Evolutionary conservation across 305 asterid species (phyloP).

Genomic region (Fraxinus angustifolia): DNA sequence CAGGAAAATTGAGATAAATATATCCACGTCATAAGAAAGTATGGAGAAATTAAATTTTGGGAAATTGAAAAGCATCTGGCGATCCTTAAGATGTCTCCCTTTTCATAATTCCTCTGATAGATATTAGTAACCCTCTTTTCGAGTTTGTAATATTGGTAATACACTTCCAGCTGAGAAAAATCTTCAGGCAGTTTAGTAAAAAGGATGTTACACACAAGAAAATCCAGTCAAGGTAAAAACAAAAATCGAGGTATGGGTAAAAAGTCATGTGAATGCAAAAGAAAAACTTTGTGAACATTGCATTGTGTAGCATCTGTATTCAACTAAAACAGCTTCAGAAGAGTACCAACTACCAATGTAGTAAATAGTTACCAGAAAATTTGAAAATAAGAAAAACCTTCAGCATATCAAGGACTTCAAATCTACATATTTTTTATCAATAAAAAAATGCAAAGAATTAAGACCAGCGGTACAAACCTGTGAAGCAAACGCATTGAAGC

Average conservation of each 20-base stretch:
- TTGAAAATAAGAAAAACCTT: neutral
- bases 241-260: neutral
- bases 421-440: neutral
- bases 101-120: slow-evolving; percentile 7
- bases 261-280: neutral
- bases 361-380: neutral
- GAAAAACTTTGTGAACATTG: neutral
- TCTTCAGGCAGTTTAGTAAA: neutral
- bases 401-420: slow-evolving; percentile 1
- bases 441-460: slow-evolving; percentile 8
- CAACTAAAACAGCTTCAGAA: neutral
- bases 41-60: neutral
- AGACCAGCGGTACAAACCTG: slow-evolving; percentile 54
- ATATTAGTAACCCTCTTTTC: neutral
- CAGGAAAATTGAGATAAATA: slow-evolving; percentile 5
- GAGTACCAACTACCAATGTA: neutral
- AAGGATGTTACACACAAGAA: neutral
- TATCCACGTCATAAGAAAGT: slow-evolving; percentile 2
- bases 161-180: slow-evolving; percentile 3
- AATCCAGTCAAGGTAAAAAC: neutral
- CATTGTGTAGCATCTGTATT: neutral
- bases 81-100: slow-evolving; percentile 8
- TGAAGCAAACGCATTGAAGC: slow-evolving; percentile 94
- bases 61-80: slow-evolving; percentile 5
- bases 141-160: neutral